Percentiles rank a stretch among this genome's conserved stretches.
Evolutionary conservation across 106 monocot species (phyloP).

Genomic region (Vanilla planifolia): DNA sequence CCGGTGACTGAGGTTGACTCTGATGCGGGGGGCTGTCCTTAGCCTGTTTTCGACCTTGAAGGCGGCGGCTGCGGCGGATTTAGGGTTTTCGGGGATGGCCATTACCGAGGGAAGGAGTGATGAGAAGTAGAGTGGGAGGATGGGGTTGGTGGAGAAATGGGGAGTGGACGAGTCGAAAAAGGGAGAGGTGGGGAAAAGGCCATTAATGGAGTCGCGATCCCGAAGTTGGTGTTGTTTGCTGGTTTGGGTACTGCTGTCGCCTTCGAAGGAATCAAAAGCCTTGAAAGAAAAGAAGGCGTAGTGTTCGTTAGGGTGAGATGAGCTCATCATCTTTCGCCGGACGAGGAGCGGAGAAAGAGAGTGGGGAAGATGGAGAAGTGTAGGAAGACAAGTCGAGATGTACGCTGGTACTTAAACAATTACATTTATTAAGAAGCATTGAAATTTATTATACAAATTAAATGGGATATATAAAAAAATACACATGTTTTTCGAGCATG

Average conservation of each 20-base stretch:
- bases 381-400: too few relatives aligned
- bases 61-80: neutral
- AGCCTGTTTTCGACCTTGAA: neutral
- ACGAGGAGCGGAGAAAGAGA: neutral
- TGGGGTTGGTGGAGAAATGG: neutral
- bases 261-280: too few relatives aligned
- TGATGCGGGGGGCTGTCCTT: neutral
- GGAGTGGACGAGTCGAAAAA: too few relatives aligned
- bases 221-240: slow-evolving; percentile 1
- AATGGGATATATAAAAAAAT: too few relatives aligned
- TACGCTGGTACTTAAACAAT: too few relatives aligned
- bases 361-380: too few relatives aligned
- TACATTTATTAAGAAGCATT: too few relatives aligned
- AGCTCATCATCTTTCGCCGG: neutral
- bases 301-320: neutral
- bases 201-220: neutral
- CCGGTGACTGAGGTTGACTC: slow-evolving; percentile 34
- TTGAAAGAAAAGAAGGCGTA: neutral
- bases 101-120: neutral
- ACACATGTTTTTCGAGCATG: too few relatives aligned
- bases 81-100: neutral
- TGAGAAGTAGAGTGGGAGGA: neutral
- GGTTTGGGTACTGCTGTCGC: too few relatives aligned
- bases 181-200: too few relatives aligned
- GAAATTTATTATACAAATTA: too few relatives aligned